phyloP scores from a whole-genome alignment of 139 green algal species.

The Micromonas commoda region DNA sequence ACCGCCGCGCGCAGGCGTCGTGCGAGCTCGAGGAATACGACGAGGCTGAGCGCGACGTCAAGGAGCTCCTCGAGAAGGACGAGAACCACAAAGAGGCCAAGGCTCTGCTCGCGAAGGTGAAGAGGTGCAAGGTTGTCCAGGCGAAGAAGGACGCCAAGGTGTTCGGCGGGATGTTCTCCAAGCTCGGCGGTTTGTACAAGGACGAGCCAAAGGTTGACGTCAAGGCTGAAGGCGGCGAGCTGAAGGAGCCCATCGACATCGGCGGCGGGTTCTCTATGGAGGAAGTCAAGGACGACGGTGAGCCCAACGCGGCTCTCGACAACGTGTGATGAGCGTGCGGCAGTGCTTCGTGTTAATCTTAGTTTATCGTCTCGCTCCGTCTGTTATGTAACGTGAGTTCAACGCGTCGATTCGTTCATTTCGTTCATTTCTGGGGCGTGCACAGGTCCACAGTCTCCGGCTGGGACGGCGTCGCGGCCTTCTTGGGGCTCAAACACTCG shows the following conservation, averaged over 20 bases:
- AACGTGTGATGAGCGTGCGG: too few species aligned
- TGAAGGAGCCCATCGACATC: not conserved
- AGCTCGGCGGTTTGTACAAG: conserved; percentile 10
- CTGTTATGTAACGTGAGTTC: not conserved
- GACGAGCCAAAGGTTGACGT: not conserved
- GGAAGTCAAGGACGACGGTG: not conserved
- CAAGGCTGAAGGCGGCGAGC: not conserved
- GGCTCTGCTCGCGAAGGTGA: conserved; percentile 43
- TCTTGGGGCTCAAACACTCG: not conserved
- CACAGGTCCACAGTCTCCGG: not conserved
- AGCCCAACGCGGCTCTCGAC: too few species aligned
- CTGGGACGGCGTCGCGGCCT: not conserved
- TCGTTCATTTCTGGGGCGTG: too few species aligned
- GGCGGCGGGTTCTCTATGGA: not conserved
- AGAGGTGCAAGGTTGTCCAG: conserved; percentile 35
- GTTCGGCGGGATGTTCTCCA: conserved; percentile 59
- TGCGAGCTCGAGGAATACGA: conserved; percentile 53
- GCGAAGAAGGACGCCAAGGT: conserved; percentile 59
- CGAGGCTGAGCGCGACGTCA: conserved; percentile 40
- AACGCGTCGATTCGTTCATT: too few species aligned
- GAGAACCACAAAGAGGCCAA: conserved; percentile 50
- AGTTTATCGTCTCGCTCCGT: not conserved
- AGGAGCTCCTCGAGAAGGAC: conserved; percentile 55
- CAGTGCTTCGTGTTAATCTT: not conserved
- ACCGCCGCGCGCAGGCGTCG: conserved; percentile 69